Evolutionary conservation across 2,329 filamentous ascomycete species (phyloP).

Genomic region (Phyllosticta citriasiana): DNA sequence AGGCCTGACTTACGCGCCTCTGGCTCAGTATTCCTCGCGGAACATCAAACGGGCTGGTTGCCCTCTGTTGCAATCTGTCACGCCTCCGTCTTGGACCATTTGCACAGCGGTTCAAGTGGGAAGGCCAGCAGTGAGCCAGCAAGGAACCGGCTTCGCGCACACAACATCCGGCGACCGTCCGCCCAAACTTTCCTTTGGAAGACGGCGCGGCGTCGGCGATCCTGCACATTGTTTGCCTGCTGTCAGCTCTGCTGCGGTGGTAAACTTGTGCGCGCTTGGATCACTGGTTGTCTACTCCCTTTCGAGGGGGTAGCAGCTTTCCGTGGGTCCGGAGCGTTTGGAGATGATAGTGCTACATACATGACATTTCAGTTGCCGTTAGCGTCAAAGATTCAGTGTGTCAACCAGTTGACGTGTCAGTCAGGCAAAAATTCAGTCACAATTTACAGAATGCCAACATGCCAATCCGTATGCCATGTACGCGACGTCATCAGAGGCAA

Average conservation of each 20-base stretch:
- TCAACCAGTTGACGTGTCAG: not conserved
- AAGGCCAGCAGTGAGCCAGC: not conserved
- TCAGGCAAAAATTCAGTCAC: no score
- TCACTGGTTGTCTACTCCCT: not conserved
- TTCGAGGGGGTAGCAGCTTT: not conserved
- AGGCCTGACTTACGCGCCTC: constrained; percentile 41
- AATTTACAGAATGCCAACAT: no score
- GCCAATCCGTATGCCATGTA: not conserved
- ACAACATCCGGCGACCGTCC: not conserved
- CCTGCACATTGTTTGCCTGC: not conserved
- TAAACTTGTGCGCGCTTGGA: not conserved
- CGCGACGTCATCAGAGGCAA: not conserved
- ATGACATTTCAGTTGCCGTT: not conserved
- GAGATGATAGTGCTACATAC: not conserved
- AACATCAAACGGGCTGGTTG: constrained; percentile 27
- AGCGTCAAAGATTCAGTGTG: not conserved
- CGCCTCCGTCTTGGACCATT: not conserved
- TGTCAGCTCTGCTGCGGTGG: not conserved
- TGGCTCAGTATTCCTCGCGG: constrained; percentile 45
- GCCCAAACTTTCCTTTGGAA: not conserved
- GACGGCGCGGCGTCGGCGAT: not conserved
- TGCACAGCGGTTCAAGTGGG: not conserved
- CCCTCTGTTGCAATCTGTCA: not conserved
- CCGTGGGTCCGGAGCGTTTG: not conserved
- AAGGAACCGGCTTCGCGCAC: not conserved